Evolutionary conservation across 768 basidiomycete species (phyloP).

Genomic region (Fistulinella prunicolor): DNA sequence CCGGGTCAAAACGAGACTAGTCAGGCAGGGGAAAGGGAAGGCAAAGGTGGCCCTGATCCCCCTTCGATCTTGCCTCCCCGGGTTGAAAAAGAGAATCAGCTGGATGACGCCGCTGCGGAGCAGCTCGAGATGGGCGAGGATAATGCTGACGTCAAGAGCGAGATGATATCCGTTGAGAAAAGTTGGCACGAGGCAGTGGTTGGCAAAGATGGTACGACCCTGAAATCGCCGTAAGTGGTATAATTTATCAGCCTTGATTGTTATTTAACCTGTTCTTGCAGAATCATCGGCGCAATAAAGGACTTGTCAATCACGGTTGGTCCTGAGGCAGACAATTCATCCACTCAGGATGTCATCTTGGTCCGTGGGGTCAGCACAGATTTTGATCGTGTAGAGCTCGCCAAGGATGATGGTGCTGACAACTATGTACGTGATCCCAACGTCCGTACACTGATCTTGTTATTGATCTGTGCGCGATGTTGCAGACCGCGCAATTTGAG

Average conservation of each 20-base stretch:
- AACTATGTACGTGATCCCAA: conserved; percentile 61
- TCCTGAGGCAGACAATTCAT: conserved; percentile 54
- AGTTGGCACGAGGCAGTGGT: conserved; percentile 90
- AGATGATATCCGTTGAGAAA: conserved; percentile 72
- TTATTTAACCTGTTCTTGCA: conserved; percentile 25
- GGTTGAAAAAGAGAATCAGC: conserved; percentile 70
- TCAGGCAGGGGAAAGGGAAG: no score
- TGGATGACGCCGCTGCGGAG: conserved; percentile 79
- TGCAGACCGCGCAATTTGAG: conserved; percentile 77
- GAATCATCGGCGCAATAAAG: conserved; percentile 91
- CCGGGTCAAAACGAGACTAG: no score
- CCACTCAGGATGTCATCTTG: conserved; percentile 70
- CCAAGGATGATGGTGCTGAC: conserved; percentile 91
- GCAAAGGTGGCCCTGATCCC: conserved; percentile 69
- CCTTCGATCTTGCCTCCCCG: conserved; percentile 61
- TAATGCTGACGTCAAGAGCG: conserved; percentile 84
- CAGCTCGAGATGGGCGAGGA: conserved; percentile 76
- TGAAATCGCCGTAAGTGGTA: conserved; percentile 72
- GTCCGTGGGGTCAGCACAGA: conserved; percentile 83
- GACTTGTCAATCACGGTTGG: conserved; percentile 87
- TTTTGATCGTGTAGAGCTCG: conserved; percentile 89
- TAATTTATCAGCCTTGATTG: not conserved
- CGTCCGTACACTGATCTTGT: not conserved
- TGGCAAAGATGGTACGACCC: conserved; percentile 77
- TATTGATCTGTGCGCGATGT: conserved; percentile 4